Base-by-base conservation (phyloP, 2,329 filamentous ascomycete species). In the Helotiales sp. region DNA sequence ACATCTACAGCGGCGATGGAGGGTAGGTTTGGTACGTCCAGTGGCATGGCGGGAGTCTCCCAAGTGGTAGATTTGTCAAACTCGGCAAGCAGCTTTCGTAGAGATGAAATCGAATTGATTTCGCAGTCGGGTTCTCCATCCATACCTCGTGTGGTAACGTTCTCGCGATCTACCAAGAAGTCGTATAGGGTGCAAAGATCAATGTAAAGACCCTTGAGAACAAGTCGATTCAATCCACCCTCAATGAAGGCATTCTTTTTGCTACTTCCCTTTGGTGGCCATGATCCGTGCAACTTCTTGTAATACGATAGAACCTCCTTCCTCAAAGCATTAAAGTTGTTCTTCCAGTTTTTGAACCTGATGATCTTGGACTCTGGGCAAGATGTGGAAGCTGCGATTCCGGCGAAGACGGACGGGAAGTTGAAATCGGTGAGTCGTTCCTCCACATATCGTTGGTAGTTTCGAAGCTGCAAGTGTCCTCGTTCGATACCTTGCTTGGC, bases 161-260 rank as follows among this genome's bases (percentile, higher is more conserved):
- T 82, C 25, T 82, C 83, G 24, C 92, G 87, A 71, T 98, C 91
- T 5, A 91, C 95, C 13, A 96, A 76, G 58, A 96, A 78, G 69
- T 98, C 93, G 73, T 98, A 98, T 15, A 98, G 78, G 36, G 87
- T 84, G 65, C 90, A 90, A 68, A 97, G 84, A 71, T 99, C 93
- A 25, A 85, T 82, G 74, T 97, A 98, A 8, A 98, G 76, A 42
- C 90, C 87, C 69, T 86, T 85, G 40, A 97, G 78, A 5, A 96
- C 90, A 44, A 91, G 75, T 24, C 95, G 83, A 72, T 97, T 97
- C 22, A 98, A 80, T 0, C 93, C 93, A 65, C 86, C 90, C 66
- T 93, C 91, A 27, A 89, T 87, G 63, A 96, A 91, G 0, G 87
- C 83, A 70, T 96, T 96, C 81, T 96, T 96, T 80, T 96, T 96